Evolutionary conservation across 805 yeast genomes (phyloP), one percentile per base, ranked within the genome.

Genomic region (Saturnispora serradocipensis): DNA sequence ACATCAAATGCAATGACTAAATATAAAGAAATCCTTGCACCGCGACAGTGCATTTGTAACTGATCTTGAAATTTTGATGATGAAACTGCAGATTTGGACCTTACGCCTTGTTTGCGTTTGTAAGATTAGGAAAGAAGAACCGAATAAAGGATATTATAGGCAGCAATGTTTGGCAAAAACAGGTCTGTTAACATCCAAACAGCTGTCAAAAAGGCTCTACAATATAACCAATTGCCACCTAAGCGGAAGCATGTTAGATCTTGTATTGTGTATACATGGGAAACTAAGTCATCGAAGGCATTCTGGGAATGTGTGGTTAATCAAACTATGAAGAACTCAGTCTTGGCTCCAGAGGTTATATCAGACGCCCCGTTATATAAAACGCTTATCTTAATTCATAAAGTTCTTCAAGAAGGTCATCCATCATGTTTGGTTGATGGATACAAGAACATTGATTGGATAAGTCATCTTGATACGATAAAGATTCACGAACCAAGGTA

Each of bases 341-440:
- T 13, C 11, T 11, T 4, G 5, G 13, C 13, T 30, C 13, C 34
- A 2, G 34, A 11, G 5, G 2, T 3, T 30, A 9, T 11, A 2
- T 4, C 15, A 30, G 95, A 88, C 58, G 77, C 90, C 16, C 95
- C 86, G 67, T 67, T 86, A 55, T 90, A 89, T 72, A 91, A 91
- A 65, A 83, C 95, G 15, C 72, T 93, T 62, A 86, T 90, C 50
- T 76, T 87, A 57, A 76, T 89, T 46, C 98, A 91, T 62, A 90
- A 91, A 61, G 91, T 93, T 5, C 70, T 91, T n/a, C 98, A 93
- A 66, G 99, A 91, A 67, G 99, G 99, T n/a, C 98, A 91, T 65
- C 88, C 88, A 13, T 77, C 87, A 27, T 82, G 88, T 5, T 70
- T 91, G 60, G 74, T 78, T 48, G 97, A 88, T 60, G 97, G 88